Base-by-base conservation (phyloP, 805 yeast species). In the Kockiozyma suomiensis region DNA sequence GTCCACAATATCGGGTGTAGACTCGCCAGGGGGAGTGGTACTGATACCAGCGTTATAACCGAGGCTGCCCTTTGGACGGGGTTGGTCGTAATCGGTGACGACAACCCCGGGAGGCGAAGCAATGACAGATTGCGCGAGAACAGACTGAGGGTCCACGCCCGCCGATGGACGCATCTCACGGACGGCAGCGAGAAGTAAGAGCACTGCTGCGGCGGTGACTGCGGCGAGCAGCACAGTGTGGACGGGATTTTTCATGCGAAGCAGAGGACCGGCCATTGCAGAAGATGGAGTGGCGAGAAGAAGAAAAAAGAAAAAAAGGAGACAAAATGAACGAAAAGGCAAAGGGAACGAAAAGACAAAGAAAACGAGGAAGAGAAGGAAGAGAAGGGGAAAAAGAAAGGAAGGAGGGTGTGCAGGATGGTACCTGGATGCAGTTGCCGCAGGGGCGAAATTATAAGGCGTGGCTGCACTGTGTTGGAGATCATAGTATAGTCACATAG, bases 171-270 rank as follows among this genome's bases (percentile, higher is more conserved):
- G 45, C 37, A 42, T 33, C 6, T 45, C 50, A 35, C 50, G 50
- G 19, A 35, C 3, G 57, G 13, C 33, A 35, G 57, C 46, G 57
- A 53, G 35, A 13, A 53, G 50, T 21, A 53, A 45, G 40, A 53
- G 51, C 17, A 53, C 2, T 19, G 46, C 45, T 13, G 57, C 57
- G 2, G 51, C 57, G 10, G 46, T 38, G 51, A 37, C 45, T 37
- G 51, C 50, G 1, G 51, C 51, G 49, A 45, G 32, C 19, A 35
- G 33, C 28, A 53, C 51, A 19, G 38, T 3, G 50, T 26, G 33
- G 26, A 45, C 26, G 25, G 56, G 49, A 42, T 19, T 43, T 10
- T 13, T n/a, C 25, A 28, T n/a, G 42, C 56, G 56, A n/a, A 42
- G 56, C 3, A 45, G 26, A 2, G 50, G 23, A 43, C 42, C 41